A percentile compares a stretch with the other conserved stretches of the same genome.
Evolutionary conservation across 2,329 filamentous ascomycete genomes (phyloP).

Genomic region (Ploettnerulaceae sp.): DNA sequence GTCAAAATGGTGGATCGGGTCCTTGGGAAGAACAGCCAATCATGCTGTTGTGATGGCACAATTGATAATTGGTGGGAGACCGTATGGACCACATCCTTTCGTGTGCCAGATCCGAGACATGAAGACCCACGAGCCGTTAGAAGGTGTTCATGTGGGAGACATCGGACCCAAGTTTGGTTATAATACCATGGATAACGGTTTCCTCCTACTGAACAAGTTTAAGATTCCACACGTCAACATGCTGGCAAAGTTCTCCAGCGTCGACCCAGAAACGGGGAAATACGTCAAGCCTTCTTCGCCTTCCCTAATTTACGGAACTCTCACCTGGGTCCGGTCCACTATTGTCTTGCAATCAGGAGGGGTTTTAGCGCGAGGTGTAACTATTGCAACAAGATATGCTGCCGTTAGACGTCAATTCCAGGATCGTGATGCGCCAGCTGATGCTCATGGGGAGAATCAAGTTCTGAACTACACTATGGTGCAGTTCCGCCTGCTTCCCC

Average conservation of each 20-base stretch:
- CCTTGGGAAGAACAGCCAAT: slow-evolving; percentile 69
- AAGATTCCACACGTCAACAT: slow-evolving; percentile 72
- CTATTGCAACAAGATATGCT: slow-evolving; percentile 71
- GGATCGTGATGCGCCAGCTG: slow-evolving; percentile 60
- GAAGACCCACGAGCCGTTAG: slow-evolving; percentile 63
- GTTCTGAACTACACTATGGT: slow-evolving; percentile 81
- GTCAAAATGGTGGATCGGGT: slow-evolving; percentile 83
- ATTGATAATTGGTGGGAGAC: slow-evolving; percentile 62
- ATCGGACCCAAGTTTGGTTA: slow-evolving; percentile 78
- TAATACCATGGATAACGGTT: slow-evolving; percentile 71
- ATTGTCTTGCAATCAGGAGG: slow-evolving; percentile 71
- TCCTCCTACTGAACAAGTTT: slow-evolving; percentile 70
- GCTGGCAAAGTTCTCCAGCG: slow-evolving; percentile 64
- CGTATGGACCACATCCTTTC: slow-evolving; percentile 71
- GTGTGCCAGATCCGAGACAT: slow-evolving; percentile 69
- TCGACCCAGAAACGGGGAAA: slow-evolving; percentile 63
- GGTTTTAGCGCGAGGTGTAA: slow-evolving; percentile 69
- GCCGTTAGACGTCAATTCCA: slow-evolving; percentile 74
- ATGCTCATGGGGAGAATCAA: slow-evolving; percentile 60
- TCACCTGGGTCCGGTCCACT: slow-evolving; percentile 69
- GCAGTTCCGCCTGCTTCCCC: slow-evolving; percentile 65
- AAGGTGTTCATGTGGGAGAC: slow-evolving; percentile 69
- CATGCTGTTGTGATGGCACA: slow-evolving; percentile 77
- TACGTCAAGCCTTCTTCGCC: slow-evolving; percentile 64
- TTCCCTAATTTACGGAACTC: slow-evolving; percentile 66